Base-by-base conservation (phyloP, 2,329 filamentous ascomycete genomes). In the Pseudofabraea citricarpa region DNA sequence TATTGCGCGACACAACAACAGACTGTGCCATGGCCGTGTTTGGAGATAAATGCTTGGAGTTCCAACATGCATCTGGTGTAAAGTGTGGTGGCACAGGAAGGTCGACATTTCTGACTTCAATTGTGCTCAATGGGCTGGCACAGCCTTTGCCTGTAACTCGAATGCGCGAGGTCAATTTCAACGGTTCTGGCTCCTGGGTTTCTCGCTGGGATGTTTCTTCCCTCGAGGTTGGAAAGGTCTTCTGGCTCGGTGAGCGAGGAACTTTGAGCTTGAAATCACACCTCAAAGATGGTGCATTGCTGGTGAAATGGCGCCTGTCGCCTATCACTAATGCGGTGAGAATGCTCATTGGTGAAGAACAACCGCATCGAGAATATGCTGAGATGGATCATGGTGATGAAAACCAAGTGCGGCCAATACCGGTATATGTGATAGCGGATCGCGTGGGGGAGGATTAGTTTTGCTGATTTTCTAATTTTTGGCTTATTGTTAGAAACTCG, bases 21-120 rank as follows among this genome's bases (percentile, higher is more conserved):
- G 41, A 48, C 5, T 48, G 46, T 22, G 19, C 33, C 19, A 43
- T 45, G 42, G 46, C 26, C 2, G 42, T 42, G 2, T 48, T 45
- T 15, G 46, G 42, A 22, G 35, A 40, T 16, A 32, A 2, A 5
- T 48, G 39, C 29, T 19, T 42, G 16, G 45, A 41, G 8, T 47
- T 48, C 23, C 35, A 43, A 13, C 24, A 41, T 19, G 5, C 26
- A 3, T 15, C 15, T 12, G 31, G 36, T 33, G 29, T 38, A 3
- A 26, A 18, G 16, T 47, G 45, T 36, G 40, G 35, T 2, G 31
- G 21, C 20, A 7, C 16, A 23, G 45, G 45, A 12, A n/a, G 29
- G 10, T 43, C 45, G 24, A 37, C 32, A n/a, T 22, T 47, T n/a
- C n/a, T 8, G n/a, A 23, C 4, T 4, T 13, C 15, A 2, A 10